phyloP scores from a whole-genome alignment of 441 rosid genomes.

The Pelargonium myrrhifolium region DNA sequence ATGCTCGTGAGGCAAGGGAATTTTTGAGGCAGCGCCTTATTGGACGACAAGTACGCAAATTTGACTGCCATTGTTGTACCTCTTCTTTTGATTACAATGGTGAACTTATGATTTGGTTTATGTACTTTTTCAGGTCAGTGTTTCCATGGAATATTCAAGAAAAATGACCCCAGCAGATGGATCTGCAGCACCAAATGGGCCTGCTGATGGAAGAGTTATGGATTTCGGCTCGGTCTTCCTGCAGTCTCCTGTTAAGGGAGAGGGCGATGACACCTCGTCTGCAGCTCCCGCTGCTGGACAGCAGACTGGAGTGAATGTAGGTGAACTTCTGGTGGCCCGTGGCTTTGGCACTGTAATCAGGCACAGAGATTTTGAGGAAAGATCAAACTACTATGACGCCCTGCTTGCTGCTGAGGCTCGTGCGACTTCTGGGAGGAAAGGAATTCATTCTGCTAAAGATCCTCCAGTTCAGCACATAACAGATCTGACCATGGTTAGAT shows the following conservation, averaged over 20 bases:
- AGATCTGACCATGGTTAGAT: constrained; percentile 57
- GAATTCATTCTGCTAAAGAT: constrained; percentile 71
- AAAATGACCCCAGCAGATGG: constrained; percentile 22
- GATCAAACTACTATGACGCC: constrained; percentile 85
- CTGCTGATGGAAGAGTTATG: constrained; percentile 19
- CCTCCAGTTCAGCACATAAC: constrained; percentile 70
- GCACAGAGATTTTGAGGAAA: constrained; percentile 95
- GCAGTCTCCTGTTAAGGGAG: constrained; percentile 50
- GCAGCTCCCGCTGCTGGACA: constrained; percentile 39
- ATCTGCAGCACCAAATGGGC: constrained; percentile 10
- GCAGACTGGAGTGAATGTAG: constrained; percentile 66
- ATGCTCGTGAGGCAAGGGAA: constrained; percentile 28
- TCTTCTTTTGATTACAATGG: background rate
- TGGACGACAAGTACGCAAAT: constrained; percentile 20
- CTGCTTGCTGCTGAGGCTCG: constrained; percentile 92
- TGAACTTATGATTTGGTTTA: background rate
- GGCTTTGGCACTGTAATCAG: constrained; percentile 76
- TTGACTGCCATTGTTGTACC: background rate
- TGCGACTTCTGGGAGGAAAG: constrained; percentile 65
- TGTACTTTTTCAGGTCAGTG: constrained; percentile 15
- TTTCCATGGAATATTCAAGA: constrained; percentile 28
- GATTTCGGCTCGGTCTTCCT: constrained; percentile 28
- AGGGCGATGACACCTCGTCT: constrained; percentile 46
- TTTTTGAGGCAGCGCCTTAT: constrained; percentile 24
- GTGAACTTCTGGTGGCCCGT: constrained; percentile 72